Evolutionary conservation across 2,329 filamentous ascomycete species (phyloP).

Genomic region (Aphanoascus verrucosus): DNA sequence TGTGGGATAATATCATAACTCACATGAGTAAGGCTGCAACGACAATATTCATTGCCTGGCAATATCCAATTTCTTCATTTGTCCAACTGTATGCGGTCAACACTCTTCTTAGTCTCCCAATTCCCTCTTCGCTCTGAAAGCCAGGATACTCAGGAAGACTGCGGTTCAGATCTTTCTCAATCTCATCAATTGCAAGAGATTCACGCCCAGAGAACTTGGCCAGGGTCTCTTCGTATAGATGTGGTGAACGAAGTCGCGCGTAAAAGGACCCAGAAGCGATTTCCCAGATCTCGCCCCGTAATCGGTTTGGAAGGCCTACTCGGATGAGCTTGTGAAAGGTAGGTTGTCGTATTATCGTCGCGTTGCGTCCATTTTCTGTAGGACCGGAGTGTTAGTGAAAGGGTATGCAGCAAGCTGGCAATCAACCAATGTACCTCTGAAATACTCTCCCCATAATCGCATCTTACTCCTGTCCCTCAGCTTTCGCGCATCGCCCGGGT

Average conservation of each 20-base stretch:
- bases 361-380: constrained; percentile 80
- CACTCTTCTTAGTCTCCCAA: constrained; percentile 76
- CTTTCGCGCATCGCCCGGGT: constrained; percentile 90
- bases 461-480: constrained; percentile 93
- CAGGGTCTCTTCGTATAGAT: constrained; percentile 72
- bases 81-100: constrained; percentile 97
- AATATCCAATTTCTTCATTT: constrained; percentile 91
- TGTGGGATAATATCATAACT: constrained; percentile 21
- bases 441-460: constrained; percentile 91
- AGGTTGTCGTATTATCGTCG: constrained; percentile 83
- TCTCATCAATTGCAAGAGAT: constrained; percentile 94
- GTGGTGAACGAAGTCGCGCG: constrained; percentile 74
- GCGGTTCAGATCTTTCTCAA: constrained; percentile 94
- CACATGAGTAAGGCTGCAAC: constrained; percentile 90
- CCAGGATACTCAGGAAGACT: constrained; percentile 95
- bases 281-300: constrained; percentile 94
- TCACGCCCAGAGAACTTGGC: constrained; percentile 72
- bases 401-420: background rate
- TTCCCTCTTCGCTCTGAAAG: constrained; percentile 93
- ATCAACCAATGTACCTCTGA: constrained; percentile 43
- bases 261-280: constrained; percentile 85
- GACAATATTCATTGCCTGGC: constrained; percentile 99
- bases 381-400: constrained; percentile 12
- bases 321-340: constrained; percentile 97
- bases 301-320: constrained; percentile 83